Conservation (phyloP, 2,329 filamentous ascomycete genomes). For the Bipolaris victoriae region DNA sequence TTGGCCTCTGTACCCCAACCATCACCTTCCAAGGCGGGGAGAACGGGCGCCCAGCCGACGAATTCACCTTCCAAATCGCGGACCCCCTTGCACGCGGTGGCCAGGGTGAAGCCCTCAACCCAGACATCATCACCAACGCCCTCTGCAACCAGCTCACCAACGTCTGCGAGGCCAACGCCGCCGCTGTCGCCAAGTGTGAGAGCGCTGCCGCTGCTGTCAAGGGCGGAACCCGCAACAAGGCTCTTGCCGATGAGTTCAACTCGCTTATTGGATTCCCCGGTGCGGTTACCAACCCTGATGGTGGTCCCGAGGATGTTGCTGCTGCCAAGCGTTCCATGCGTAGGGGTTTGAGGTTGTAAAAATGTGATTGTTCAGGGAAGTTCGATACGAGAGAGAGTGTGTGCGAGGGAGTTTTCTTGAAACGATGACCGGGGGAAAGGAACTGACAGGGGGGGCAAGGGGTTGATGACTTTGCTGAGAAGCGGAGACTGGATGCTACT, state of each 20-base stretch:
- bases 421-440: too few relatives aligned
- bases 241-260: conserved; percentile 53
- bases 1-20: conserved; percentile 47
- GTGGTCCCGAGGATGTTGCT: conserved; percentile 35
- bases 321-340: conserved; percentile 30
- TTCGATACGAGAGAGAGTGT: neutral
- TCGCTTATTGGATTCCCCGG: conserved; percentile 47
- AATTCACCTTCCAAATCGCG: conserved; percentile 72
- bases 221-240: conserved; percentile 51
- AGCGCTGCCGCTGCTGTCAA: conserved; percentile 61
- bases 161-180: conserved; percentile 67
- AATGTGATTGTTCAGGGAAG: neutral
- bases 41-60: conserved; percentile 58
- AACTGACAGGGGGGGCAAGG: too few relatives aligned
- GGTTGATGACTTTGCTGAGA: too few relatives aligned
- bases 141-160: conserved; percentile 73
- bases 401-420: too few relatives aligned
- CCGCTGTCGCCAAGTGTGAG: conserved; percentile 61
- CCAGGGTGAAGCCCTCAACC: conserved; percentile 72
- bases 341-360: conserved; percentile 27
- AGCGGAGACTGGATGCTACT: too few relatives aligned
- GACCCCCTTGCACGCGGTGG: conserved; percentile 66
- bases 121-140: conserved; percentile 75
- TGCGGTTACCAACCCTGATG: conserved; percentile 41
- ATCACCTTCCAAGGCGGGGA: conserved; percentile 69